phyloP scores from a whole-genome alignment of 345 rosid genomes.

The Populus simonii region DNA sequence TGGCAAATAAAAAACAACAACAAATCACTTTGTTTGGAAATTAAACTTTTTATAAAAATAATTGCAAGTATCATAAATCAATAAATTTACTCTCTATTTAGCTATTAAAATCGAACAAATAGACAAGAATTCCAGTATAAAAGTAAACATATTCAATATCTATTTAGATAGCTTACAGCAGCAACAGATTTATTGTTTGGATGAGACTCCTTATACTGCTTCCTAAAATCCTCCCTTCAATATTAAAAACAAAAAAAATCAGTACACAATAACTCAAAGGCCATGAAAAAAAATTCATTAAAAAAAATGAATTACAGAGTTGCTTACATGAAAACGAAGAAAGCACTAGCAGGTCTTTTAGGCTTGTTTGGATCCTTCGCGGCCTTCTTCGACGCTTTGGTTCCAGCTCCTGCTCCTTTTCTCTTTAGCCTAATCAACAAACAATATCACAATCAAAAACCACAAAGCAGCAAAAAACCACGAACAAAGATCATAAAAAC shows the following conservation, averaged over 20 bases:
- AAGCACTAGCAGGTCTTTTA: conserved; percentile 81
- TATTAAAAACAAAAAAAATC: background rate
- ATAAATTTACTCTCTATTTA: background rate
- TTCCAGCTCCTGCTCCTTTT: conserved; percentile 35
- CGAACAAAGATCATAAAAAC: no score
- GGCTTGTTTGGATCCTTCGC: conserved; percentile 88
- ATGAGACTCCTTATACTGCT: conserved; percentile 56
- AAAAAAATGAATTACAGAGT: background rate
- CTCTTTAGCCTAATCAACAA: conserved; percentile 49
- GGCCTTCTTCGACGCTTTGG: conserved; percentile 52
- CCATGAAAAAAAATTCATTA: background rate
- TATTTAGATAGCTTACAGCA: conserved; percentile 36
- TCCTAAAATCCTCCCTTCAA: conserved; percentile 70
- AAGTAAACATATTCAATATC: no score
- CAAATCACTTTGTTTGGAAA: background rate
- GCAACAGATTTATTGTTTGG: conserved; percentile 86
- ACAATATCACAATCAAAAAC: background rate
- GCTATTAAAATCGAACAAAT: background rate
- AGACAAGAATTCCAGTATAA: background rate
- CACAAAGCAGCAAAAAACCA: background rate
- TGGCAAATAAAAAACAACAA: background rate
- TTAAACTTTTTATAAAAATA: no score
- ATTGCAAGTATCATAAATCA: background rate
- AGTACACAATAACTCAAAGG: background rate
- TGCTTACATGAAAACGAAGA: conserved; percentile 77